Conservation (phyloP, 257 asterid genomes). For the Thymus quinquecostatus region DNA sequence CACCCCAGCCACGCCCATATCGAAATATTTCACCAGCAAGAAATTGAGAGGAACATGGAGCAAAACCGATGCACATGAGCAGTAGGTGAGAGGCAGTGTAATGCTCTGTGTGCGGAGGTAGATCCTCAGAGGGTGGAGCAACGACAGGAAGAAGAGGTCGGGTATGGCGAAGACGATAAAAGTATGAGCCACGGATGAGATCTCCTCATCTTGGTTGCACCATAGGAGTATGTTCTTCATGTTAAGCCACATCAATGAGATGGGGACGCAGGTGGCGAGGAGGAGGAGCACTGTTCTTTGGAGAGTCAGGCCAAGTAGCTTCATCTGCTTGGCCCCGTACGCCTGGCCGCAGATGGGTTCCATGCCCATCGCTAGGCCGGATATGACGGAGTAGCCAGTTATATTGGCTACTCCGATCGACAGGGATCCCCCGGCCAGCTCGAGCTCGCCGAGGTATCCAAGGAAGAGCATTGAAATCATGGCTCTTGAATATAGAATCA, state of each 20-base stretch:
- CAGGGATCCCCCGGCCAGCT: conserved; percentile 90
- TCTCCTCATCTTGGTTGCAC: conserved; percentile 84
- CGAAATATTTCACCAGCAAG: conserved; percentile 52
- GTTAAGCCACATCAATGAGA: conserved; percentile 84
- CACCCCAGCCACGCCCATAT: conserved; percentile 75
- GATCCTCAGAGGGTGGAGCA: conserved; percentile 78
- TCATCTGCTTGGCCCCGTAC: conserved; percentile 89
- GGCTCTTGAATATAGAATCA: conserved; percentile 75
- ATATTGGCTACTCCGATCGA: conserved; percentile 95
- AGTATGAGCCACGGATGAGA: conserved; percentile 72
- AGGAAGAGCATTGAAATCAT: conserved; percentile 96
- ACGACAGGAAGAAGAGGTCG: conserved; percentile 74
- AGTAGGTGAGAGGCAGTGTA: conserved; percentile 74
- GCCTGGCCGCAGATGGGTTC: conserved; percentile 99
- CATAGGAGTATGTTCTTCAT: conserved; percentile 68
- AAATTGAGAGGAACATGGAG: conserved; percentile 78
- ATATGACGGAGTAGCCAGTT: conserved; percentile 94
- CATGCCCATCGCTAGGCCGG: conserved; percentile 99
- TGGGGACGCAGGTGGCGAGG: conserved; percentile 70
- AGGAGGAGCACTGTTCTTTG: conserved; percentile 86
- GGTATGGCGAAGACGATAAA: conserved; percentile 83
- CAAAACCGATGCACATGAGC: conserved; percentile 61
- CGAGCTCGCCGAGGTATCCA: conserved; percentile 90
- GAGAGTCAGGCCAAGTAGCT: conserved; percentile 80
- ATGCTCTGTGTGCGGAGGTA: conserved; percentile 76